phyloP scores from a whole-genome alignment of 2,329 filamentous ascomycete genomes.

The Fusarium azukiicola region DNA sequence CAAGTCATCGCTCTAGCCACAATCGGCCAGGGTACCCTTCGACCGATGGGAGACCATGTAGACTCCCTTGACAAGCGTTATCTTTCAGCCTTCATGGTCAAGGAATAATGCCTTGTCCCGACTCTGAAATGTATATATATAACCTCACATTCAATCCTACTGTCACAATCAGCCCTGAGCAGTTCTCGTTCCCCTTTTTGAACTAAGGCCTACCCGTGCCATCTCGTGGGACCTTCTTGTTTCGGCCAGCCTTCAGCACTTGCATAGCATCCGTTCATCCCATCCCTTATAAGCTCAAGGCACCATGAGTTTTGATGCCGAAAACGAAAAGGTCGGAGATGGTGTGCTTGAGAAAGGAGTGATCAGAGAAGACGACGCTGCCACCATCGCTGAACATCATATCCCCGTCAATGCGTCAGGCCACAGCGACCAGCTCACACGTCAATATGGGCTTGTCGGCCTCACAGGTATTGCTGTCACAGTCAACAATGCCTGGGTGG shows the following conservation, averaged over 20 bases:
- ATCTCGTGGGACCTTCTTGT: background rate
- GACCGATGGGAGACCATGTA: conserved; percentile 6
- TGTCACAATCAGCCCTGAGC: background rate
- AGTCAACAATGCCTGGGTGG: conserved; percentile 55
- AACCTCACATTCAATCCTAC: background rate
- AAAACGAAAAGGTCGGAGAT: conserved; percentile 28
- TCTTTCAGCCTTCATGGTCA: background rate
- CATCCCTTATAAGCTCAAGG: background rate
- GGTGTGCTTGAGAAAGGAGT: conserved; percentile 34
- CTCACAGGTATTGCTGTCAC: conserved; percentile 53
- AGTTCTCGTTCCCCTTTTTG: background rate
- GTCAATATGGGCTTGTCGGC: conserved; percentile 51
- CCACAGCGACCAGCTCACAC: conserved; percentile 47
- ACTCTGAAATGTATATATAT: background rate
- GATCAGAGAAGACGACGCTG: conserved; percentile 27
- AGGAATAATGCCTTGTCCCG: background rate
- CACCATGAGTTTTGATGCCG: conserved; percentile 12
- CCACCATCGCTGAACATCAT: conserved; percentile 35
- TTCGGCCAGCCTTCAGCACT: background rate
- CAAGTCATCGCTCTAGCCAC: conserved; percentile 33
- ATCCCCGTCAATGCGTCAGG: conserved; percentile 45
- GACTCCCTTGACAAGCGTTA: background rate
- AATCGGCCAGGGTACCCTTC: conserved; percentile 23
- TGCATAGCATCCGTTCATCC: background rate
- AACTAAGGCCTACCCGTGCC: background rate